Evolutionary conservation across 1,284 basidiomycete genomes (phyloP).

Genomic region (Tylopilus sp.): DNA sequence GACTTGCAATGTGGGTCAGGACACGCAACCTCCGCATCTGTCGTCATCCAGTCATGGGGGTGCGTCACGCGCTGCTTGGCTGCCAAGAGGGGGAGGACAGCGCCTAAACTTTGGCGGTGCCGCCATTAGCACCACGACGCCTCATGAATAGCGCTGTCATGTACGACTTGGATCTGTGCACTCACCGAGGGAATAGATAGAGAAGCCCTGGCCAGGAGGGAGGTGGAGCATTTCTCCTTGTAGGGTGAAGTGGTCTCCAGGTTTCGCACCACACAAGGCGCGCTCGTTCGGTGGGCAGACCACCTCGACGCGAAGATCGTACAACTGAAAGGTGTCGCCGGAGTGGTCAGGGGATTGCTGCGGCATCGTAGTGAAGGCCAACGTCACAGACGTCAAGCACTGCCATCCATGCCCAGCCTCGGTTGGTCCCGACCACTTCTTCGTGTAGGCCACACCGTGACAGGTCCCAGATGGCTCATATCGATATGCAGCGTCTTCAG

Average conservation of each 20-base stretch:
- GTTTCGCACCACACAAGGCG: constrained; percentile 57
- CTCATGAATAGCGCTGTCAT: background rate
- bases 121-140: background rate
- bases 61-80: constrained; percentile 56
- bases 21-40: constrained; percentile 58
- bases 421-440: no score
- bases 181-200: constrained; percentile 59
- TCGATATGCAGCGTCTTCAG: no score
- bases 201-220: constrained; percentile 57
- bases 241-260: constrained; percentile 57
- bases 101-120: constrained; percentile 33
- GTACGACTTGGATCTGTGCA: background rate
- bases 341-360: background rate
- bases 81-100: constrained; percentile 56
- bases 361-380: constrained; percentile 8
- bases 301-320: constrained; percentile 55
- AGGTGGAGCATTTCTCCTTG: constrained; percentile 58
- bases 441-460: no score
- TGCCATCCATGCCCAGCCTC: no score
- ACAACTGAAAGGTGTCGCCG: constrained; percentile 48
- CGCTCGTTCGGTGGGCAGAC: constrained; percentile 50
- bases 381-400: no score
- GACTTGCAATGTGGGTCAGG: constrained; percentile 61
- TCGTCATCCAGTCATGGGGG: constrained; percentile 61
- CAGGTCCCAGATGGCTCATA: no score